A percentile compares a stretch with the other conserved stretches of the same genome.
Evolutionary conservation across 2,329 filamentous ascomycete genomes (phyloP).

Genomic region (Cladosporium cucumerinum): DNA sequence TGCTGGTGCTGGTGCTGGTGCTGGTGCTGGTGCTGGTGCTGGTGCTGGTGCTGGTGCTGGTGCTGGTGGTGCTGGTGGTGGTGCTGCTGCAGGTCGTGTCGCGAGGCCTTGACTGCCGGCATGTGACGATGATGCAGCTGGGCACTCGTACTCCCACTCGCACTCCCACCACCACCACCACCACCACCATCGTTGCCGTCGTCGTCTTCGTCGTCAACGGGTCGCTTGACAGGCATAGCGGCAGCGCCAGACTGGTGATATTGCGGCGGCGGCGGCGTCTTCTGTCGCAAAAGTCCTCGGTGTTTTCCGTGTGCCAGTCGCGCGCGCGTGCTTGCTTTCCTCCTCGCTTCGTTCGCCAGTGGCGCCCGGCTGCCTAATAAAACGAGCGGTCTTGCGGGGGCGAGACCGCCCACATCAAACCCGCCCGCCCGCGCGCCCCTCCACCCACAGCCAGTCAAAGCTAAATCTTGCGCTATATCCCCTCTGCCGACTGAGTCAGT

Average conservation of each 20-base stretch:
- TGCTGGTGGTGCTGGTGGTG: background rate
- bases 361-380: background rate
- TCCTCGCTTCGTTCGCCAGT: background rate
- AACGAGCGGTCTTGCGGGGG: background rate
- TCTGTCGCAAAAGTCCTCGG: background rate
- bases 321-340: background rate
- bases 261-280: background rate
- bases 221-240: slow-evolving; percentile 24
- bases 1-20: background rate
- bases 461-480: background rate
- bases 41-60: slow-evolving; percentile 9
- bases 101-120: slow-evolving; percentile 10
- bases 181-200: too few relatives aligned
- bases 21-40: background rate
- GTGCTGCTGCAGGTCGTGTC: slow-evolving; percentile 10
- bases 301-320: background rate
- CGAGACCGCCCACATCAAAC: background rate
- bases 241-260: background rate
- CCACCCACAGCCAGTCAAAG: background rate
- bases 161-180: too few relatives aligned
- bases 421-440: too few relatives aligned
- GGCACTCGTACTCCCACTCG: background rate
- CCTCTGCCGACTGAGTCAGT: too few relatives aligned
- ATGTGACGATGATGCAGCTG: background rate
- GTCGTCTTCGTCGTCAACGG: slow-evolving; percentile 24